phyloP scores from a whole-genome alignment of 345 rosid species.

The Conringia planisiliqua region DNA sequence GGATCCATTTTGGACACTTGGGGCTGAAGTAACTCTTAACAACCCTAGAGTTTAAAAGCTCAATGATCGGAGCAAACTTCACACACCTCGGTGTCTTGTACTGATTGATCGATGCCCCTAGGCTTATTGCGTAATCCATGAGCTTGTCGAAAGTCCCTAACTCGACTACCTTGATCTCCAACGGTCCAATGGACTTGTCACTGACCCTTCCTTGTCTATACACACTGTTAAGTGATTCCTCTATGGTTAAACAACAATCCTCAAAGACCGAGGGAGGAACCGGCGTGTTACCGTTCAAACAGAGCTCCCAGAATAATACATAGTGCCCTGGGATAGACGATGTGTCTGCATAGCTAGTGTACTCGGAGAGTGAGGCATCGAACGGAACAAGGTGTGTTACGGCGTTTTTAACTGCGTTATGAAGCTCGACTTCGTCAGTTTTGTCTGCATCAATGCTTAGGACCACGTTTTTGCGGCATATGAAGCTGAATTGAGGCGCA shows the following conservation, averaged over 20 bases:
- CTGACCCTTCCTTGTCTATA: conserved; percentile 87
- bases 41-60: conserved; percentile 81
- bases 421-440: conserved; percentile 97
- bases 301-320: conserved; percentile 86
- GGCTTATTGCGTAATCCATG: conserved; percentile 93
- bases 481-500: conserved; percentile 87
- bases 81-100: conserved; percentile 98
- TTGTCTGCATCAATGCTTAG: conserved; percentile 92
- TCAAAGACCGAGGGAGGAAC: conserved; percentile 88
- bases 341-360: conserved; percentile 89
- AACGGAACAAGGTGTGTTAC: conserved; percentile 75
- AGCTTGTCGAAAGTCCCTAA: conserved; percentile 92
- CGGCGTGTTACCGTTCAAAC: conserved; percentile 58
- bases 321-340: conserved; percentile 78
- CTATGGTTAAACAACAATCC: conserved; percentile 87
- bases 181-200: conserved; percentile 88
- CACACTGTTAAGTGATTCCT: conserved; percentile 91
- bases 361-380: conserved; percentile 70
- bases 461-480: conserved; percentile 90
- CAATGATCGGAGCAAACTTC: conserved; percentile 84
- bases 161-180: conserved; percentile 88
- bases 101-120: conserved; percentile 92
- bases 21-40: conserved; percentile 66
- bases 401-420: conserved; percentile 81
- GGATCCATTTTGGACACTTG: conserved; percentile 90